Evolutionary conservation across 306 rosid genomes (phyloP).

Genomic region (cucumber (Cucumis sativus)): DNA sequence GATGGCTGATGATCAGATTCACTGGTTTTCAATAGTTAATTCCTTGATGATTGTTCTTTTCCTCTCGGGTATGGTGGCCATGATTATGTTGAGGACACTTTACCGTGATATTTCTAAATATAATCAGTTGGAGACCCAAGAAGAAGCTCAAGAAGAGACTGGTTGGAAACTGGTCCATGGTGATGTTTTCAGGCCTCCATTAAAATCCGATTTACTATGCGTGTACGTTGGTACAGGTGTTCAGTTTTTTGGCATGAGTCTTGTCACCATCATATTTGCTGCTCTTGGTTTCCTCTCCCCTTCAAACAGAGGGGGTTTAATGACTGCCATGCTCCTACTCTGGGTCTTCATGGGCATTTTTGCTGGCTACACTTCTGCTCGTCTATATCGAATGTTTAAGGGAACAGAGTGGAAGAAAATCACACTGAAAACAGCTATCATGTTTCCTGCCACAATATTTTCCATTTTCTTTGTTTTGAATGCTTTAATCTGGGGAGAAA

Average conservation of each 20-base stretch:
- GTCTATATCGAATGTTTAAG: slow-evolving; percentile 59
- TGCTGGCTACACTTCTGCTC: slow-evolving; percentile 59
- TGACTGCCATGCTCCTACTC: slow-evolving; percentile 84
- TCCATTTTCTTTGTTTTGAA: slow-evolving; percentile 66
- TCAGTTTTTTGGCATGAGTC: slow-evolving; percentile 83
- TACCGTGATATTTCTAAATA: slow-evolving; percentile 93
- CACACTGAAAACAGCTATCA: slow-evolving; percentile 58
- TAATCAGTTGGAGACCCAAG: slow-evolving; percentile 81
- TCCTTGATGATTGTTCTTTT: slow-evolving; percentile 86
- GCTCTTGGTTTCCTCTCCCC: slow-evolving; percentile 86
- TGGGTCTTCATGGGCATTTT: slow-evolving; percentile 86
- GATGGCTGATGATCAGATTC: slow-evolving; percentile 95
- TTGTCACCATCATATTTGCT: slow-evolving; percentile 80
- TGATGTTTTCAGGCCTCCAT: slow-evolving; percentile 75
- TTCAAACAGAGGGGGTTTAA: slow-evolving; percentile 80
- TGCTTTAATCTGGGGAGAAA: slow-evolving; percentile 84
- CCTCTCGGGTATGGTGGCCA: slow-evolving; percentile 90
- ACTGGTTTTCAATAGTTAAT: slow-evolving; percentile 88
- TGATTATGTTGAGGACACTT: slow-evolving; percentile 94
- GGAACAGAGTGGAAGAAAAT: slow-evolving; percentile 77
- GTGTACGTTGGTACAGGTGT: slow-evolving; percentile 88
- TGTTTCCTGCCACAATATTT: slow-evolving; percentile 59
- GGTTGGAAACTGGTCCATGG: slow-evolving; percentile 91
- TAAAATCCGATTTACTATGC: slow-evolving; percentile 61
- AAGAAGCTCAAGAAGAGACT: slow-evolving; percentile 90